These are phyloP conservation scores for Fusarium neocosmosporiellum DNA, from an alignment of 2,329 filamentous ascomycete species.

Conservation along the genomic window DNA sequence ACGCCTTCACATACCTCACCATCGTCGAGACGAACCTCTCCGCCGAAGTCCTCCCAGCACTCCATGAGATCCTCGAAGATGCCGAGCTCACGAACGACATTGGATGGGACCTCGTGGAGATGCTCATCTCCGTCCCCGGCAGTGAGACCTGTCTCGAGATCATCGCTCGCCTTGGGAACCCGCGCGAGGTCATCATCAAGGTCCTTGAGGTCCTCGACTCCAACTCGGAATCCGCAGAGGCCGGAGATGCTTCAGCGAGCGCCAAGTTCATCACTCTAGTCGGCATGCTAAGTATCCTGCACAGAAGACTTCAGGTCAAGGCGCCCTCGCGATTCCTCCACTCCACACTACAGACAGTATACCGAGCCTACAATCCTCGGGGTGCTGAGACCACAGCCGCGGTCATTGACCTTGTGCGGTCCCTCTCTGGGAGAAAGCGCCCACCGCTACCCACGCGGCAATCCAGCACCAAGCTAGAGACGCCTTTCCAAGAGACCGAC, in stretches of 20 bases:
- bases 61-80: slow-evolving; percentile 77
- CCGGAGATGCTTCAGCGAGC: slow-evolving; percentile 48
- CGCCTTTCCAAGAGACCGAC: slow-evolving; percentile 65
- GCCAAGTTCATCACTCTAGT: slow-evolving; percentile 76
- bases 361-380: slow-evolving; percentile 71
- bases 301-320: slow-evolving; percentile 80
- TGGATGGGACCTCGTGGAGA: slow-evolving; percentile 85
- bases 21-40: slow-evolving; percentile 80
- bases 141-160: slow-evolving; percentile 79
- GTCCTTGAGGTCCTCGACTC: slow-evolving; percentile 77
- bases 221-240: slow-evolving; percentile 54
- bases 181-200: slow-evolving; percentile 83
- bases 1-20: slow-evolving; percentile 81
- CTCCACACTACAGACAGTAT: slow-evolving; percentile 78
- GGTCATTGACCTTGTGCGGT: slow-evolving; percentile 77
- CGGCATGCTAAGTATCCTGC: slow-evolving; percentile 77
- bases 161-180: slow-evolving; percentile 81
- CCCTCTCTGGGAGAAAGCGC: slow-evolving; percentile 73
- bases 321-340: slow-evolving; percentile 83
- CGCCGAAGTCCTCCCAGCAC: slow-evolving; percentile 71
- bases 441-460: slow-evolving; percentile 70
- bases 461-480: slow-evolving; percentile 68
- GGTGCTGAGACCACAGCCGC: slow-evolving; percentile 76
- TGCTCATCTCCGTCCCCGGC: slow-evolving; percentile 74
- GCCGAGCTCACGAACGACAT: slow-evolving; percentile 77